Evolutionary conservation across 2,329 filamentous ascomycete genomes (phyloP).

Genomic region (Nannizzia gypsea): DNA sequence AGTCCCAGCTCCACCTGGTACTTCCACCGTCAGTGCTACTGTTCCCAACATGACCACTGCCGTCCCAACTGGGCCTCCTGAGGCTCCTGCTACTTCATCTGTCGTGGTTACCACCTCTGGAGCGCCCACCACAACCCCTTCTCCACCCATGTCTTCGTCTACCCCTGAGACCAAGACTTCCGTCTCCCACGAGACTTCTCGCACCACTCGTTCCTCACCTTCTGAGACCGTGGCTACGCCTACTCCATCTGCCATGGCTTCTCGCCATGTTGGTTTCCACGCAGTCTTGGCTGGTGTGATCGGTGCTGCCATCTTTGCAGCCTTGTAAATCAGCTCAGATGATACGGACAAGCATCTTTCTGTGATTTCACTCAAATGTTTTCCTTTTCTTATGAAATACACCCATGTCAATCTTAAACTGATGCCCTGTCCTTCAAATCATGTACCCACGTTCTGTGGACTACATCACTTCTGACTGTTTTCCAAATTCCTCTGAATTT

Average conservation of each 20-base stretch:
- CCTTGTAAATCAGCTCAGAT: background rate
- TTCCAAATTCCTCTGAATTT: background rate
- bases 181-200: background rate
- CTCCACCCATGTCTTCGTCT: background rate
- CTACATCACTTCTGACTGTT: slow-evolving; percentile 1
- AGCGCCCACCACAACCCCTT: background rate
- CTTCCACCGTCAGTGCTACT: background rate
- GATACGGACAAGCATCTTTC: background rate
- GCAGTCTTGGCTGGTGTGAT: slow-evolving; percentile 2
- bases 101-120: background rate
- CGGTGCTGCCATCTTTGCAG: background rate
- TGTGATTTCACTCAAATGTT: background rate
- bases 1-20: background rate
- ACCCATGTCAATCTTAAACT: background rate
- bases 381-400: background rate
- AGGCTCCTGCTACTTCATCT: background rate
- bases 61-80: background rate
- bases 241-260: slow-evolving; percentile 7
- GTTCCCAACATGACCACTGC: background rate
- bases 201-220: background rate
- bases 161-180: background rate
- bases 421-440: background rate
- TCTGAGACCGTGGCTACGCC: background rate
- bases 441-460: background rate
- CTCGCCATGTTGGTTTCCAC: slow-evolving; percentile 2